Evolutionary conservation across 345 rosid genomes (phyloP).

Genomic region (Pistacia atlantica): DNA sequence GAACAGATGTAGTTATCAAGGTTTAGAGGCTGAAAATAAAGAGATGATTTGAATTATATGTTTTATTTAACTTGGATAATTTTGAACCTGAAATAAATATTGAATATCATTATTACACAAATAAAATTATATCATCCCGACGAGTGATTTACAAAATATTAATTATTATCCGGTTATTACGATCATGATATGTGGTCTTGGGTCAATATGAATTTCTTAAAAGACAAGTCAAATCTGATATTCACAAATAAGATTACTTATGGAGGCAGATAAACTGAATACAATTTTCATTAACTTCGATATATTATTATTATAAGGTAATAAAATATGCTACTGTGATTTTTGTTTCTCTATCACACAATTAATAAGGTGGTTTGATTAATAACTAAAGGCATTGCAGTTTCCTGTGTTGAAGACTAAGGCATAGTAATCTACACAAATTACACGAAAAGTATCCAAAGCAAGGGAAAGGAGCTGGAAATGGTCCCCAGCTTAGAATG

Average conservation of each 20-base stretch:
- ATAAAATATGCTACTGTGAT: neutral
- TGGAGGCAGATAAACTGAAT: slow-evolving; percentile 7
- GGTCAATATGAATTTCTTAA: slow-evolving; percentile 2
- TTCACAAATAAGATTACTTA: slow-evolving; percentile 1
- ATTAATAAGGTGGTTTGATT: too few relatives aligned
- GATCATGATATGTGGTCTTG: neutral
- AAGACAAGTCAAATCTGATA: slow-evolving; percentile 17
- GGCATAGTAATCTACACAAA: neutral
- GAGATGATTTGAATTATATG: neutral
- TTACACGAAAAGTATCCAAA: neutral
- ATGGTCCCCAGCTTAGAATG: neutral
- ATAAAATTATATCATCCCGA: neutral
- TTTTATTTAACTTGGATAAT: neutral
- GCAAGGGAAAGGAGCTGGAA: neutral
- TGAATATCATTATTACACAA: neutral
- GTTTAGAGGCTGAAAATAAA: neutral
- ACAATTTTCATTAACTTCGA: neutral
- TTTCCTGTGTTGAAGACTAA: slow-evolving; percentile 19
- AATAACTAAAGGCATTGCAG: too few relatives aligned
- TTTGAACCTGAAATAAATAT: neutral
- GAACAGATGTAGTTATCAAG: neutral
- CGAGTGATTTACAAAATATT: slow-evolving; percentile 11
- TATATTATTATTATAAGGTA: neutral
- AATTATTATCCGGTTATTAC: neutral
- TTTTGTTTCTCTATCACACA: too few relatives aligned